Percentiles rank a stretch among this genome's conserved stretches.
These are phyloP conservation scores for Coniosporium uncinatum DNA, from an alignment of 2,329 filamentous ascomycete genomes.

Conservation along the genomic window DNA sequence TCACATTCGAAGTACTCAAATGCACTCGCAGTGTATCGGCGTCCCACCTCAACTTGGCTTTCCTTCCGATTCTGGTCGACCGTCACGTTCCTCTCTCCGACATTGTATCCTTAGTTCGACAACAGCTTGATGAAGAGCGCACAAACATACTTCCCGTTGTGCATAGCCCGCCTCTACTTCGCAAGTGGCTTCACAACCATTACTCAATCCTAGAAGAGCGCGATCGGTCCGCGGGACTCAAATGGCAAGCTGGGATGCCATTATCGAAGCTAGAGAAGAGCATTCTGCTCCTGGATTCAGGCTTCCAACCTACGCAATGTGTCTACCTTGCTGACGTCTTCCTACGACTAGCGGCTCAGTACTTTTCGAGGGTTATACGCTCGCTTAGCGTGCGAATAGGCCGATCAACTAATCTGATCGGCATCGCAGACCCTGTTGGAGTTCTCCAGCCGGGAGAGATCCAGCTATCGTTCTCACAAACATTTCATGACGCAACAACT, in stretches of 20 bases:
- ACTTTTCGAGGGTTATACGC: conserved; percentile 46
- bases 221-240: conserved; percentile 13
- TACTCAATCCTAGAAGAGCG: conserved; percentile 31
- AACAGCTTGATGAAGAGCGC: conserved; percentile 47
- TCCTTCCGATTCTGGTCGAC: conserved; percentile 62
- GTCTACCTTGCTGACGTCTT: conserved; percentile 43
- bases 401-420: conserved; percentile 56
- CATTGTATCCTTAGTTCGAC: conserved; percentile 43
- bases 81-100: conserved; percentile 40
- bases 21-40: conserved; percentile 39
- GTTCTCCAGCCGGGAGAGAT: conserved; percentile 60
- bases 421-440: conserved; percentile 61
- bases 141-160: conserved; percentile 46
- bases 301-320: conserved; percentile 48
- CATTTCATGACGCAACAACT: conserved; percentile 36
- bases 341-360: conserved; percentile 39
- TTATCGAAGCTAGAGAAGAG: conserved; percentile 43
- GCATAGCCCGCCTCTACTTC: conserved; percentile 41
- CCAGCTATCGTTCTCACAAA: conserved; percentile 58
- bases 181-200: conserved; percentile 46
- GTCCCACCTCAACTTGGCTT: conserved; percentile 59
- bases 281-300: conserved; percentile 33
- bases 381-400: conserved; percentile 57
- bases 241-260: conserved; percentile 46
- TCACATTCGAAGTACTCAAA: conserved; percentile 60